Evolutionary conservation across 2,329 filamentous ascomycete species (phyloP).

Genomic region (Cercospora brassicicola): DNA sequence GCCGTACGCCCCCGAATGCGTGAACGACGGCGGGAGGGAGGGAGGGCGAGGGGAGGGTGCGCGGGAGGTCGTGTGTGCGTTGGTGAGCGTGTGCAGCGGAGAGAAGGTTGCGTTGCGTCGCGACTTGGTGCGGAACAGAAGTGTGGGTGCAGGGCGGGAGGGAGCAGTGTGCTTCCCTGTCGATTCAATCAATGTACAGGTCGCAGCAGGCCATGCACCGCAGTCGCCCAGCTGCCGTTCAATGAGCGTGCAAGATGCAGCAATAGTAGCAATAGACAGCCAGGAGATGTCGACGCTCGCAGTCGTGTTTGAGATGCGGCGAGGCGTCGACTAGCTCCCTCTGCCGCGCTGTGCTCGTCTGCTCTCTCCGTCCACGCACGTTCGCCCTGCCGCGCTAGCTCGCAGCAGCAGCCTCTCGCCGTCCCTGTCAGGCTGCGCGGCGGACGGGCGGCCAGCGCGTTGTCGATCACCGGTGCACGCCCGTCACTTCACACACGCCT

Average conservation of each 20-base stretch:
- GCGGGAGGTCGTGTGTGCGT: not conserved
- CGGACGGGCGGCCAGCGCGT: not conserved
- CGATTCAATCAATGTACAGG: not conserved
- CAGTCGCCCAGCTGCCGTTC: not conserved
- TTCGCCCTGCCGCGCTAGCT: not conserved
- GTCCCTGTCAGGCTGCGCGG: not conserved
- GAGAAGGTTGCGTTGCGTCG: not conserved
- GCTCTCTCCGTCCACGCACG: not conserved
- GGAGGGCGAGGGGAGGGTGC: not conserved
- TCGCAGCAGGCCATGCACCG: not conserved
- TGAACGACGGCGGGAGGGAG: not conserved
- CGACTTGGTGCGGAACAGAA: not conserved
- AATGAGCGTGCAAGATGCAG: not conserved
- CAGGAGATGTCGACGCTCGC: not conserved
- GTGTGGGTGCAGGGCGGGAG: not conserved
- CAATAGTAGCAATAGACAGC: not conserved
- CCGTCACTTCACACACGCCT: not conserved
- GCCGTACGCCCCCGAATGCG: slow-evolving; percentile 1
- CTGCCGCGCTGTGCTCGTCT: not conserved
- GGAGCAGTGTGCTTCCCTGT: not conserved
- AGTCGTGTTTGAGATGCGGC: not conserved
- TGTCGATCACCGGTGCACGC: not conserved
- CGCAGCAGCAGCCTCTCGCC: not conserved
- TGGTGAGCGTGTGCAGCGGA: not conserved
- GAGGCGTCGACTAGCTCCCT: not conserved